Percentiles rank a stretch among this genome's conserved stretches.
Conservation (phyloP, 345 rosid species). For the Lumnitzera littorea region DNA sequence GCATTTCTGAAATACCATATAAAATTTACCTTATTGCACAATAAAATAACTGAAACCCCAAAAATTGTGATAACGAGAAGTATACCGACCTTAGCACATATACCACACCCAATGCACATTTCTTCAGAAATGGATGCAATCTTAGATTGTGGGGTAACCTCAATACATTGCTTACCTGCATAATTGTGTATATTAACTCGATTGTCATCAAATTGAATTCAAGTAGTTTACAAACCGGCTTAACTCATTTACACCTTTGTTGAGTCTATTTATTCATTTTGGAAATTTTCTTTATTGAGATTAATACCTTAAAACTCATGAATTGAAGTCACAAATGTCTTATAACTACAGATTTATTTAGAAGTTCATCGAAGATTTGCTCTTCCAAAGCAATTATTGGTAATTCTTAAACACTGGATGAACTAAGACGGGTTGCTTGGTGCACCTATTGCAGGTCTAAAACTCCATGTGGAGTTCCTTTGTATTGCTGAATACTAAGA, state of each 20-base stretch:
- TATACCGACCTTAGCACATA: conserved; percentile 81
- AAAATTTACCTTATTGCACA: not conserved
- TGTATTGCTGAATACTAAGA: no score
- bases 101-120: conserved; percentile 95
- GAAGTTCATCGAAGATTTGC: not conserved
- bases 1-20: conserved; percentile 59
- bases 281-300: not conserved
- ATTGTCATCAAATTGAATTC: no score
- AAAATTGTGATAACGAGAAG: not conserved
- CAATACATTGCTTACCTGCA: conserved; percentile 90
- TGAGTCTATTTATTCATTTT: not conserved
- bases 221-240: no score
- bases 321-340: not conserved
- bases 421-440: no score
- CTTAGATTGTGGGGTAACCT: conserved; percentile 73
- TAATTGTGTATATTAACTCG: no score
- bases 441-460: no score
- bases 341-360: not conserved
- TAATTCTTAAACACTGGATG: no score
- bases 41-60: not conserved
- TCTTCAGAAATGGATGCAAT: conserved; percentile 96
- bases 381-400: not conserved
- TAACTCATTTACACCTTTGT: no score
- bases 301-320: not conserved
- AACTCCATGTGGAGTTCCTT: no score